Evolutionary conservation across 306 rosid genomes (phyloP).

Genomic region (Morella rubra): DNA sequence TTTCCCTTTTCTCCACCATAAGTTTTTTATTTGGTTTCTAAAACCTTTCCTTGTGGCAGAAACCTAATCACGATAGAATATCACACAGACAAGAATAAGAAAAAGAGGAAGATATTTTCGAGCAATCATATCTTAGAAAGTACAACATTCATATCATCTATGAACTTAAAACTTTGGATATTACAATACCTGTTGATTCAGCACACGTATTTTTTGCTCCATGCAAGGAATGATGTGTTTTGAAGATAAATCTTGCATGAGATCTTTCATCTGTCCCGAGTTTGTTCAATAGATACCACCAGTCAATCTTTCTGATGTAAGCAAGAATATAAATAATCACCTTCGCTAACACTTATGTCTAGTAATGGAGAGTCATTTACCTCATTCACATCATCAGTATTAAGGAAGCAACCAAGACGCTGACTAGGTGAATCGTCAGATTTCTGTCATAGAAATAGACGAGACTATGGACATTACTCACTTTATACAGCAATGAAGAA

Average conservation of each 20-base stretch:
- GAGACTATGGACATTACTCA: constrained; percentile 30
- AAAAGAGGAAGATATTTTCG: constrained; percentile 12
- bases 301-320: constrained; percentile 35
- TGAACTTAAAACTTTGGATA: constrained; percentile 12
- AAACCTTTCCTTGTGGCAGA: constrained; percentile 92
- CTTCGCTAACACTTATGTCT: constrained; percentile 18
- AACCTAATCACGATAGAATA: constrained; percentile 52
- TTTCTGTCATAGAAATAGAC: constrained; percentile 58
- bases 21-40: constrained; percentile 86
- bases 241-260: constrained; percentile 86
- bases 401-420: constrained; percentile 74
- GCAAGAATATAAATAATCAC: constrained; percentile 27
- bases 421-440: constrained; percentile 51
- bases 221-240: constrained; percentile 87
- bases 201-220: constrained; percentile 90
- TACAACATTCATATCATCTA: constrained; percentile 24
- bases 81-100: constrained; percentile 22
- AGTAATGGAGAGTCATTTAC: constrained; percentile 38
- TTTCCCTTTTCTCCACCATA: constrained; percentile 99
- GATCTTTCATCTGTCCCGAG: constrained; percentile 67
- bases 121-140: constrained; percentile 11
- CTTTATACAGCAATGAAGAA: constrained; percentile 23
- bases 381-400: constrained; percentile 63
- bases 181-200: constrained; percentile 80
- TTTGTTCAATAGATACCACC: constrained; percentile 38